Evolutionary conservation across 495 filamentous ascomycete species (phyloP).

Genomic region (Lentithecium fluviatile): DNA sequence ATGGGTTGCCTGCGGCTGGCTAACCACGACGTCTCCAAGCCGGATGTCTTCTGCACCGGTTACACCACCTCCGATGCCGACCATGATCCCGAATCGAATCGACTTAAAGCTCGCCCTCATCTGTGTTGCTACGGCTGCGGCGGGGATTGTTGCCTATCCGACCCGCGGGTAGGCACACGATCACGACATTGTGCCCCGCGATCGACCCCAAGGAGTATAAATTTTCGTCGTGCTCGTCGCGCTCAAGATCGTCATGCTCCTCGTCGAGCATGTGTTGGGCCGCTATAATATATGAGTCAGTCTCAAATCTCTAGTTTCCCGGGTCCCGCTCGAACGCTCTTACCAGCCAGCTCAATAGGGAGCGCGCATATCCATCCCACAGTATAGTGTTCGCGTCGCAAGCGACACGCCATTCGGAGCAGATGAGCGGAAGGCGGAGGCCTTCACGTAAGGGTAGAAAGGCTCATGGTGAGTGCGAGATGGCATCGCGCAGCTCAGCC

Average conservation of each 20-base stretch:
- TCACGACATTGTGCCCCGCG: constrained; percentile 27
- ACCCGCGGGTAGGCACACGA: constrained; percentile 46
- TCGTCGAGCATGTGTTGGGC: constrained; percentile 27
- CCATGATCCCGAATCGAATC: constrained; percentile 49
- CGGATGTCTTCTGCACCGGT: constrained; percentile 44
- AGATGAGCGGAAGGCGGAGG: not conserved
- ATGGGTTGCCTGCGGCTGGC: constrained; percentile 30
- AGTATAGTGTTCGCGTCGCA: constrained; percentile 22
- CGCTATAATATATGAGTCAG: too few relatives aligned
- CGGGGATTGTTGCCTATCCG: constrained; percentile 44
- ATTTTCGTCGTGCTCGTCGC: constrained; percentile 12
- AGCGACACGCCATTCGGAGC: constrained; percentile 1
- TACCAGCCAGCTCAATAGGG: constrained; percentile 22
- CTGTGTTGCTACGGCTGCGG: constrained; percentile 40
- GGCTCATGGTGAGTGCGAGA: too few relatives aligned
- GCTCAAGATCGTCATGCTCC: constrained; percentile 24
- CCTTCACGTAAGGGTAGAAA: too few relatives aligned
- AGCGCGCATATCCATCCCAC: constrained; percentile 33
- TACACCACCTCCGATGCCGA: constrained; percentile 50
- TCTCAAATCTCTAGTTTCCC: too few relatives aligned
- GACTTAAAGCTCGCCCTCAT: constrained; percentile 47
- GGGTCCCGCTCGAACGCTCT: too few relatives aligned
- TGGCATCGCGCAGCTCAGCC: too few relatives aligned
- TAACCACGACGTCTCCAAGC: constrained; percentile 50
- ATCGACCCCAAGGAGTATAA: constrained; percentile 28